Conservation (phyloP, 306 rosid genomes). For the Vachellia pachyceras region DNA sequence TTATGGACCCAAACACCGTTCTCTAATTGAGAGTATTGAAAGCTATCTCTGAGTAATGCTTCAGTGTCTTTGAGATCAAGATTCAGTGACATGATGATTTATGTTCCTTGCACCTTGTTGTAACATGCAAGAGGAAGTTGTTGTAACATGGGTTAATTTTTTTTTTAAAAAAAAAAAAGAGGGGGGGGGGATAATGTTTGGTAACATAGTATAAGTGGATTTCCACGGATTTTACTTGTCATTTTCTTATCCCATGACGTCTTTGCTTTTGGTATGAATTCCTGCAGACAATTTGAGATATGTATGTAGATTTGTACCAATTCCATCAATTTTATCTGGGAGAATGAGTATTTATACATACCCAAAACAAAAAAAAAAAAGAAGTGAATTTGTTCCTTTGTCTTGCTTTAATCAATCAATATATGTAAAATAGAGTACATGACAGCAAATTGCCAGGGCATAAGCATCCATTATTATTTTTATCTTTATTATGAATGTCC, state of each 20-base stretch:
- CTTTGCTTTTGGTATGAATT: neutral
- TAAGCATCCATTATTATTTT: neutral
- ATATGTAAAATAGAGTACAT: neutral
- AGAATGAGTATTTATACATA: neutral
- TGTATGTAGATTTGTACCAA: neutral
- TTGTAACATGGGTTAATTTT: neutral
- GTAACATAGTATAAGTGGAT: neutral
- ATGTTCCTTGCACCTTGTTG: neutral
- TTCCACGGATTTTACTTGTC: neutral
- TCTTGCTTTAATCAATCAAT: neutral
- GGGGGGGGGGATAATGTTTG: neutral
- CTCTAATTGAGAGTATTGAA: neutral
- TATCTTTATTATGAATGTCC: neutral
- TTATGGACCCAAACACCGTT: neutral
- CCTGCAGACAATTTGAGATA: neutral
- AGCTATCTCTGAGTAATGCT: neutral
- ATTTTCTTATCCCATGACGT: neutral
- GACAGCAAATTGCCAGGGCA: neutral
- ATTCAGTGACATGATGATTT: neutral
- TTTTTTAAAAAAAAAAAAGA: too few species aligned
- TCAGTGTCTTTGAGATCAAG: neutral
- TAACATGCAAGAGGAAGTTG: neutral
- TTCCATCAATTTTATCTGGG: neutral
- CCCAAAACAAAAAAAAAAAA: neutral
- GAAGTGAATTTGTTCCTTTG: neutral